Evolutionary conservation across 2,329 filamentous ascomycete species (phyloP).

Genomic region (Pleurostoma richardsiae): DNA sequence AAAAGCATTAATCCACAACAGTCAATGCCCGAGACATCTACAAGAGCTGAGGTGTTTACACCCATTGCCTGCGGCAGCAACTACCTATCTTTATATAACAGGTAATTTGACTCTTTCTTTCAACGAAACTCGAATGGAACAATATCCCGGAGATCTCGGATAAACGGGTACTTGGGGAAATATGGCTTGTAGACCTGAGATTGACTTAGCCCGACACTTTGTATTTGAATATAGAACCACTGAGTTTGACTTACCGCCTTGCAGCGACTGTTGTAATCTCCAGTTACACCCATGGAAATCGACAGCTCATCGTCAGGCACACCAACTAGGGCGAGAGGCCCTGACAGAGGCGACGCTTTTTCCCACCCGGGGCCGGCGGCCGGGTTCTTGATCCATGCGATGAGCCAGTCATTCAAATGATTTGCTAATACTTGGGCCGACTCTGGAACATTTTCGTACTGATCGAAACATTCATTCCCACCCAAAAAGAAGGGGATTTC

Average conservation of each 20-base stretch:
- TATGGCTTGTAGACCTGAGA: too few relatives aligned
- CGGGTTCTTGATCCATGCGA: conserved; percentile 37
- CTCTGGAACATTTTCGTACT: conserved; percentile 23
- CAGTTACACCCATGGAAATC: conserved; percentile 18
- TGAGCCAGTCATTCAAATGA: conserved; percentile 34
- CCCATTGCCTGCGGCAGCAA: too few relatives aligned
- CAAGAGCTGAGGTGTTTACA: too few relatives aligned
- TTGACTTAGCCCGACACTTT: too few relatives aligned
- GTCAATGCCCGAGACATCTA: too few relatives aligned
- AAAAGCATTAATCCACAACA: too few relatives aligned
- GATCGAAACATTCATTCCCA: conserved; percentile 34
- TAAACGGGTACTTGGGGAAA: too few relatives aligned
- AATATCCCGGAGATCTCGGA: too few relatives aligned
- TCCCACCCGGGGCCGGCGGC: conserved; percentile 34
- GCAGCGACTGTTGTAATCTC: conserved; percentile 25
- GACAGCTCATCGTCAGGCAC: conserved; percentile 26
- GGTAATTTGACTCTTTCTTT: too few relatives aligned
- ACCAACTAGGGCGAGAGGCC: conserved; percentile 24
- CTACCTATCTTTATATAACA: too few relatives aligned
- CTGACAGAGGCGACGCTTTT: conserved; percentile 20
- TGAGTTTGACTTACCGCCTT: conserved; percentile 12
- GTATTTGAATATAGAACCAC: too few relatives aligned
- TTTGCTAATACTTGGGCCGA: conserved; percentile 34
- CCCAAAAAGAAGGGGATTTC: conserved; percentile 41
- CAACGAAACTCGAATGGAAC: too few relatives aligned